phyloP scores from a whole-genome alignment of 805 yeast genomes.

The Lachancea sp. region DNA sequence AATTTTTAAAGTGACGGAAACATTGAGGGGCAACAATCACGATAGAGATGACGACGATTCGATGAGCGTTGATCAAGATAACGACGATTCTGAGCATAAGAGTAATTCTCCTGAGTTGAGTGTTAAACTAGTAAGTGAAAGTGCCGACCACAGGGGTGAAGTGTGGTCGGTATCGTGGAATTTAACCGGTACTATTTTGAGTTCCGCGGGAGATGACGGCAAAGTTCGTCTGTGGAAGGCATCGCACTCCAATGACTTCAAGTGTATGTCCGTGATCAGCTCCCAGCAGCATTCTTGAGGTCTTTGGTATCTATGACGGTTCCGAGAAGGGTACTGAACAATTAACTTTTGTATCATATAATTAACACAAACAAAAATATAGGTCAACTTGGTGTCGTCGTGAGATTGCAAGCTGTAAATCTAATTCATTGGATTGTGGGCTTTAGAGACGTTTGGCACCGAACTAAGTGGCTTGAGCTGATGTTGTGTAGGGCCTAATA shows the following conservation, averaged over 20 bases:
- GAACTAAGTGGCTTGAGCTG: too few species aligned
- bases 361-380: too few species aligned
- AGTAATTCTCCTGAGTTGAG: slow-evolving; percentile 22
- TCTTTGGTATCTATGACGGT: too few species aligned
- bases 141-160: slow-evolving; percentile 75
- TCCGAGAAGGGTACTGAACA: too few species aligned
- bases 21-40: neutral
- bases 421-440: too few species aligned
- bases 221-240: slow-evolving; percentile 88
- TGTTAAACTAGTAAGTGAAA: slow-evolving; percentile 58
- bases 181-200: slow-evolving; percentile 81
- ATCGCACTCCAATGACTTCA: slow-evolving; percentile 76
- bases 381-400: too few species aligned
- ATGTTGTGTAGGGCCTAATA: too few species aligned
- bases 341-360: too few species aligned
- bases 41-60: slow-evolving; percentile 11
- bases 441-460: too few species aligned
- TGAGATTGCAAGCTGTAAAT: too few species aligned
- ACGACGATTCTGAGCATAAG: neutral
- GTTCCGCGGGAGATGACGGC: slow-evolving; percentile 95
- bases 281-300: slow-evolving; percentile 37
- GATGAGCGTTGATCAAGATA: slow-evolving; percentile 19
- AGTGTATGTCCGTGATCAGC: slow-evolving; percentile 80
- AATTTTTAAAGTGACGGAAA: slow-evolving; percentile 65
- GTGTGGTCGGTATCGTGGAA: slow-evolving; percentile 98